phyloP scores from a whole-genome alignment of 2,329 filamentous ascomycete genomes.

The Alternaria sp. region DNA sequence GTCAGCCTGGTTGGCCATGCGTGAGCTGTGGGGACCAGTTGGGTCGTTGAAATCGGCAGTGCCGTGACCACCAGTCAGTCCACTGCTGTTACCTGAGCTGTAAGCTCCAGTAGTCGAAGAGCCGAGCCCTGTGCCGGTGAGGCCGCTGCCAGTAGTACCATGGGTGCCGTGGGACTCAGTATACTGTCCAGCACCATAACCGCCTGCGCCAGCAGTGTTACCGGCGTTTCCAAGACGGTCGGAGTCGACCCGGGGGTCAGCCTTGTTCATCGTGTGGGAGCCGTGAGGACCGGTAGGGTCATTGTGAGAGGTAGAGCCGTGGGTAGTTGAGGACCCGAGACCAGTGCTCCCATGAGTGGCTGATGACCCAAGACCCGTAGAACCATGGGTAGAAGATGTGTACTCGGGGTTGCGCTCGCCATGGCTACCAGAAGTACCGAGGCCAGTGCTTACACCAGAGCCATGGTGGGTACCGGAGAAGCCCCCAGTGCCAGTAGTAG shows the following conservation, averaged over 20 bases:
- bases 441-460: constrained; percentile 7
- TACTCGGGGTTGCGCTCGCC: constrained; percentile 1
- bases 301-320: constrained; percentile 28
- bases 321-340: constrained; percentile 23
- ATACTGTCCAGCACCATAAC: constrained; percentile 16
- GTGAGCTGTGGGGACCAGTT: constrained; percentile 43
- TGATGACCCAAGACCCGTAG: constrained; percentile 23
- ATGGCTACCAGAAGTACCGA: constrained; percentile 2
- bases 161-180: constrained; percentile 9
- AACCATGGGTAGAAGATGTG: neutral
- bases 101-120: constrained; percentile 14
- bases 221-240: constrained; percentile 37
- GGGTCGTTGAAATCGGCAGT: constrained; percentile 33
- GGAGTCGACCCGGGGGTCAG: constrained; percentile 46
- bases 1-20: constrained; percentile 32
- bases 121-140: constrained; percentile 6
- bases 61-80: neutral
- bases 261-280: constrained; percentile 31
- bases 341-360: constrained; percentile 7
- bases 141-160: constrained; percentile 14
- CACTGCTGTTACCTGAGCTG: constrained; percentile 12
- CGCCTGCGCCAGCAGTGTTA: constrained; percentile 36
- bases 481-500: constrained; percentile 15
- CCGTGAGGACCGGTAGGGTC: constrained; percentile 6
- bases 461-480: neutral